Conservation (phyloP, 768 basidiomycete species). For the Naematelia aurantialba region DNA sequence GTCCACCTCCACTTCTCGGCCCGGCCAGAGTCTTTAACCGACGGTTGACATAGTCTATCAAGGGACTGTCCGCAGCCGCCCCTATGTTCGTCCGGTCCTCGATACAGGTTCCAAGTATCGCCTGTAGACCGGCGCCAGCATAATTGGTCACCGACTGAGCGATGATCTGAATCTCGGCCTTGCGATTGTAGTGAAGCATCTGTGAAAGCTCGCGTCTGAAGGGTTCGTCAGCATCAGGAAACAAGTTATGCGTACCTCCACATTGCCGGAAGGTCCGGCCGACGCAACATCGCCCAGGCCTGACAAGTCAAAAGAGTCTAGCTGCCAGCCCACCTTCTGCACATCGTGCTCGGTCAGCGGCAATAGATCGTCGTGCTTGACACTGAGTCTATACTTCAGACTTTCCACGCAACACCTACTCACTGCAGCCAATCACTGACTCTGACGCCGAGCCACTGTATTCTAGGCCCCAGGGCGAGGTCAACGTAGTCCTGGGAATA, state of each 20-base stretch:
- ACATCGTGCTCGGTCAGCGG: slow-evolving; percentile 52
- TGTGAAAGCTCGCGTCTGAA: slow-evolving; percentile 71
- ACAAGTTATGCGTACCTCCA: slow-evolving; percentile 34
- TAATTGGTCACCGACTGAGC: not conserved
- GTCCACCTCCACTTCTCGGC: not conserved
- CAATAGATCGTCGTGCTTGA: slow-evolving; percentile 62
- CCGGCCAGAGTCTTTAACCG: too few relatives aligned
- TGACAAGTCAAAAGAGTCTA: slow-evolving; percentile 3
- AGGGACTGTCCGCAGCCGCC: not conserved
- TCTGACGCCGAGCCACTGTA: slow-evolving; percentile 78
- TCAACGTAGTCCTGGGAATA: slow-evolving; percentile 62
- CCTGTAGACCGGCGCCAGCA: not conserved
- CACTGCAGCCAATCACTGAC: slow-evolving; percentile 66
- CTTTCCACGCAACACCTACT: slow-evolving; percentile 16
- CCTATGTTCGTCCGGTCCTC: slow-evolving; percentile 13
- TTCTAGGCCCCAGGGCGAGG: slow-evolving; percentile 61
- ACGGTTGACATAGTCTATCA: slow-evolving; percentile 8
- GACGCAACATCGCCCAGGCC: slow-evolving; percentile 35
- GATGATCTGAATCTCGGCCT: slow-evolving; percentile 79
- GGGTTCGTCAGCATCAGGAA: slow-evolving; percentile 1
- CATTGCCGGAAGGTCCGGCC: slow-evolving; percentile 22
- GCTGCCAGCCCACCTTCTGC: slow-evolving; percentile 22
- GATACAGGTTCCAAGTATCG: not conserved
- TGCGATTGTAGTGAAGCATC: slow-evolving; percentile 76
- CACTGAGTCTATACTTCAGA: slow-evolving; percentile 53